Percentiles rank a stretch among this genome's conserved stretches.
Evolutionary conservation across 352 stramenopile species (phyloP).

Genomic region (Pythium angustatum): DNA sequence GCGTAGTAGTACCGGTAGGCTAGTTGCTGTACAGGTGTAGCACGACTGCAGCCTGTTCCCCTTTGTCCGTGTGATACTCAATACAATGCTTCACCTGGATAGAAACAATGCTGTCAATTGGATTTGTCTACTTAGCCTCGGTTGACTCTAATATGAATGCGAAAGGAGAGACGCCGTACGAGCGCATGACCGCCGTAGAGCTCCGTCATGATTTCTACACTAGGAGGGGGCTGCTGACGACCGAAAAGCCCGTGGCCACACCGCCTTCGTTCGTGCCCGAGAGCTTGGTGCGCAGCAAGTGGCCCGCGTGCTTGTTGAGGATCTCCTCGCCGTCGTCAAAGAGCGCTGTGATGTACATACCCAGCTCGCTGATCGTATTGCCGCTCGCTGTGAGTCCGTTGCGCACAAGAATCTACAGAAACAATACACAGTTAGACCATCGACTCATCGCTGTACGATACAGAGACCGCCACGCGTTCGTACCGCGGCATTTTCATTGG

Average conservation of each 20-base stretch:
- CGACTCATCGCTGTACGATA: too few species aligned
- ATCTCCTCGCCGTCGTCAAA: slow-evolving; percentile 85
- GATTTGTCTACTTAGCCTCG: too few species aligned
- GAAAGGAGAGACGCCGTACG: background rate
- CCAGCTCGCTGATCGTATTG: slow-evolving; percentile 93
- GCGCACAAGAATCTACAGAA: slow-evolving; percentile 62
- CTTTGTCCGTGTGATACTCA: too few species aligned
- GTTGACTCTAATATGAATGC: background rate
- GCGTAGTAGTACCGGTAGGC: too few species aligned
- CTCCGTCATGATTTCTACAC: slow-evolving; percentile 34
- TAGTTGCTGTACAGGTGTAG: slow-evolving; percentile 15
- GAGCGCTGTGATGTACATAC: slow-evolving; percentile 92
- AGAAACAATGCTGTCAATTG: too few species aligned
- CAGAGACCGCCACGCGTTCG: too few species aligned
- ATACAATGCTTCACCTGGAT: too few species aligned
- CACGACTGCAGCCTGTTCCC: background rate
- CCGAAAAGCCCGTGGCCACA: slow-evolving; percentile 93
- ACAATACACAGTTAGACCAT: background rate
- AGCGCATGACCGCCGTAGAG: background rate
- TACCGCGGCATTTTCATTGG: slow-evolving; percentile 73
- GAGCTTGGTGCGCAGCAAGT: slow-evolving; percentile 96
- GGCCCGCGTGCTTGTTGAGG: slow-evolving; percentile 93
- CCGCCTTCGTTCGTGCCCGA: slow-evolving; percentile 96
- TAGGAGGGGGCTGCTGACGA: slow-evolving; percentile 90
- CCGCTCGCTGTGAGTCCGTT: slow-evolving; percentile 73